Evolutionary conservation across 495 filamentous ascomycete genomes (phyloP).

Genomic region (Penicillium bialowiezense): DNA sequence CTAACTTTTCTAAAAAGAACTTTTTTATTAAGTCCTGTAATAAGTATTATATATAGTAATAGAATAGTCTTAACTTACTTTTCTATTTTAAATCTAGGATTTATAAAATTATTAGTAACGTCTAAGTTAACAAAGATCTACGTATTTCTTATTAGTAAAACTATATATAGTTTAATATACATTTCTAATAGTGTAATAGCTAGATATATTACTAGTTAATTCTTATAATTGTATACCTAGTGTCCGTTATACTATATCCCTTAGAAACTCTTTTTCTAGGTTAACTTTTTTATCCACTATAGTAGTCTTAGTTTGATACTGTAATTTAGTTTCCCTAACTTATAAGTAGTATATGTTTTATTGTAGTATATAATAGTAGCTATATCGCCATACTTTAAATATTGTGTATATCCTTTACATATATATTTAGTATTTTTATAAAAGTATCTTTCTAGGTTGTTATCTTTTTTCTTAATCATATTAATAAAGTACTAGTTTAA

Average conservation of each 20-base stretch:
- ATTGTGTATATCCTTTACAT: background rate
- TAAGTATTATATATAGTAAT: background rate
- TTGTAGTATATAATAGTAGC: background rate
- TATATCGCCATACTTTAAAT: background rate
- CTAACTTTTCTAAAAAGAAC: background rate
- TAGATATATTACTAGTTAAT: background rate
- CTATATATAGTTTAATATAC: background rate
- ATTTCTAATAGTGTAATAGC: too few relatives aligned
- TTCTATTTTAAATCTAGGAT: background rate
- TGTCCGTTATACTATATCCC: background rate
- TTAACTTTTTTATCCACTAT: background rate
- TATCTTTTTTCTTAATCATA: too few relatives aligned
- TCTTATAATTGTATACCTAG: background rate
- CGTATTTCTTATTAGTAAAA: background rate
- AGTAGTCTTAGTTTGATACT: background rate
- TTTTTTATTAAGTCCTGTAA: background rate
- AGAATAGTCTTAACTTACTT: background rate
- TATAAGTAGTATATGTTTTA: background rate
- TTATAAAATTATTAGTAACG: background rate
- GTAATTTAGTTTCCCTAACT: background rate
- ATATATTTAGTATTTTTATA: too few relatives aligned
- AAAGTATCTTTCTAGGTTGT: too few relatives aligned
- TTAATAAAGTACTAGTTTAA: background rate
- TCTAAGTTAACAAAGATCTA: background rate
- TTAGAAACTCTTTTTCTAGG: background rate